A percentile compares a stretch with the other conserved stretches of the same genome.
These are phyloP conservation scores for Candida pseudoviswanathii DNA, from an alignment of 1,139 yeast genomes.

Conservation along the genomic window DNA sequence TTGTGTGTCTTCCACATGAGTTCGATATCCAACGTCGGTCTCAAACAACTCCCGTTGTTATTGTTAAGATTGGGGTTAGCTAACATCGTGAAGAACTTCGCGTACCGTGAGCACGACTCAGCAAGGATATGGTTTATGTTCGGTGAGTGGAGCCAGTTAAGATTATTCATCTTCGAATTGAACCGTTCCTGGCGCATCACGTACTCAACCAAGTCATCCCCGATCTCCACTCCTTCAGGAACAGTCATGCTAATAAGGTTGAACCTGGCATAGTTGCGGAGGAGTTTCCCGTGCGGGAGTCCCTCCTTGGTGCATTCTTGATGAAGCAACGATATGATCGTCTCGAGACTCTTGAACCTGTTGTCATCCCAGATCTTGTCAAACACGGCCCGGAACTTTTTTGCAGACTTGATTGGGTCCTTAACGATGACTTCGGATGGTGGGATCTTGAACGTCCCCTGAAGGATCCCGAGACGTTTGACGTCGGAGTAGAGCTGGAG, in stretches of 20 bases:
- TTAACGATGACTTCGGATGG: constrained; percentile 1
- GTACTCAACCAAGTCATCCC: constrained; percentile 33
- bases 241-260: constrained; percentile 24
- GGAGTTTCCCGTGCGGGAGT: constrained; percentile 7
- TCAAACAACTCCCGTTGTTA: constrained; percentile 16
- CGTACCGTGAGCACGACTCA: constrained; percentile 27
- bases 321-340: background rate
- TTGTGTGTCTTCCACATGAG: constrained; percentile 45
- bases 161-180: constrained; percentile 28
- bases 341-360: background rate
- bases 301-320: background rate
- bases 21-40: constrained; percentile 43
- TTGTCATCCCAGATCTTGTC: background rate
- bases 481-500: constrained; percentile 26
- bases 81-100: constrained; percentile 24
- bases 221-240: constrained; percentile 18
- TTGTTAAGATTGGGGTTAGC: background rate
- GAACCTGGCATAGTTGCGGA: constrained; percentile 19
- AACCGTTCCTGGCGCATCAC: constrained; percentile 35
- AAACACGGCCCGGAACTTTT: background rate
- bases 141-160: constrained; percentile 32
- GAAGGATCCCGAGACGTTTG: constrained; percentile 14
- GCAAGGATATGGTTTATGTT: constrained; percentile 20
- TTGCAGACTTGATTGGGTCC: constrained; percentile 2
- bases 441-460: constrained; percentile 15